A percentile compares a stretch with the other conserved stretches of the same genome.
phyloP scores from a whole-genome alignment of 768 basidiomycete genomes.

The Leccinum arenicola region DNA sequence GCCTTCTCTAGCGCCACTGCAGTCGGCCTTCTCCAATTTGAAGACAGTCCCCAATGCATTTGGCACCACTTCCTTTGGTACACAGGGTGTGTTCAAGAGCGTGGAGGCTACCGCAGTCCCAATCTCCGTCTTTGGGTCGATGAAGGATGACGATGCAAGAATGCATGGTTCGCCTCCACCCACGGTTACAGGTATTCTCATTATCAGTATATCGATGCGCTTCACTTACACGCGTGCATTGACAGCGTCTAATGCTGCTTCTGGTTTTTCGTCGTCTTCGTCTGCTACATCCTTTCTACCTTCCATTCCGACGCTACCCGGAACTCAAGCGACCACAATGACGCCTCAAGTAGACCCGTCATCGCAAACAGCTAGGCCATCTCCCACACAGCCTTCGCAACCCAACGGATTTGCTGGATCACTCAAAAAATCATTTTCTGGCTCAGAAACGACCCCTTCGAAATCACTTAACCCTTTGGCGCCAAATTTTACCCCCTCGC shows the following conservation, averaged over 20 bases:
- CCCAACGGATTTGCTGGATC: not conserved
- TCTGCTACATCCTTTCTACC: slow-evolving; percentile 2
- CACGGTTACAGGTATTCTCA: slow-evolving; percentile 15
- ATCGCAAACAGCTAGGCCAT: not conserved
- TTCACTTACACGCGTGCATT: not conserved
- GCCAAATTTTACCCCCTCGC: slow-evolving; percentile 13
- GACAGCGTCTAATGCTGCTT: not conserved
- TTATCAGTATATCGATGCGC: not conserved
- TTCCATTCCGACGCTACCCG: not conserved
- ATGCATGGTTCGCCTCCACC: not conserved
- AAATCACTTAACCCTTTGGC: slow-evolving; percentile 22
- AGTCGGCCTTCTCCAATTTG: slow-evolving; percentile 36
- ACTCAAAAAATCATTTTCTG: not conserved
- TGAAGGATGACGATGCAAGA: not conserved
- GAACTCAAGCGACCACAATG: not conserved
- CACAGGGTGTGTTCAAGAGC: slow-evolving; percentile 6
- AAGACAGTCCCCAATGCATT: slow-evolving; percentile 35
- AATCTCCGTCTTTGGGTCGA: slow-evolving; percentile 8
- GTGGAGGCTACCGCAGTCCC: not conserved
- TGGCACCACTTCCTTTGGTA: slow-evolving; percentile 23
- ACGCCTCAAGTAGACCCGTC: not conserved
- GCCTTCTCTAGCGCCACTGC: slow-evolving; percentile 8
- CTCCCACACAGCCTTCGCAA: slow-evolving; percentile 1
- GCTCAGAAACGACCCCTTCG: slow-evolving; percentile 6
- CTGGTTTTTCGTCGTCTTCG: not conserved